Evolutionary conservation across 164 flowering plant genomes (phyloP).

Genomic region (Vitis cinerea): DNA sequence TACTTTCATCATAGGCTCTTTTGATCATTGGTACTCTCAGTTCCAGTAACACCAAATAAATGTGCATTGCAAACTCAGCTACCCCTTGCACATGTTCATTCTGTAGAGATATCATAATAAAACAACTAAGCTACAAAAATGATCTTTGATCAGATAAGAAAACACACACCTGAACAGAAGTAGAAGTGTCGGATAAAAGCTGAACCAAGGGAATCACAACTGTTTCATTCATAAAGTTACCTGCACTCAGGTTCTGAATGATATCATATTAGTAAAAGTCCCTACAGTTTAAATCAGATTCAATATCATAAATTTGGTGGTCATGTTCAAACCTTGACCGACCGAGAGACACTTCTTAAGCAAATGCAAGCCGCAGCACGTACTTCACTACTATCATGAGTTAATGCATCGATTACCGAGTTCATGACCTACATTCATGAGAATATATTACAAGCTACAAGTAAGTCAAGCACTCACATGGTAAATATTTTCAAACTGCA

Average conservation of each 20-base stretch:
- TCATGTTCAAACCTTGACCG: constrained; percentile 66
- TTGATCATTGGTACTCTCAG: no score
- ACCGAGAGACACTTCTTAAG: constrained; percentile 76
- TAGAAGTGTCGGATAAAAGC: constrained; percentile 59
- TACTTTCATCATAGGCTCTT: no score
- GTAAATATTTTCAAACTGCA: constrained; percentile 3
- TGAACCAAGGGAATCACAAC: constrained; percentile 57
- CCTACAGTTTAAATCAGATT: neutral
- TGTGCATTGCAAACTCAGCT: no score
- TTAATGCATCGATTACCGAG: constrained; percentile 51
- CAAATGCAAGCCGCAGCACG: constrained; percentile 85
- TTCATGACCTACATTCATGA: constrained; percentile 51
- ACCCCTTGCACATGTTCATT: no score
- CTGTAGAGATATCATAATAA: neutral
- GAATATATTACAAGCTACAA: constrained; percentile 3
- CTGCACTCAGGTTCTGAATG: constrained; percentile 89
- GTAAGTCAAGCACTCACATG: neutral
- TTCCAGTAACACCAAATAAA: no score
- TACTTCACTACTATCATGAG: constrained; percentile 68
- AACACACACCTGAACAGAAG: constrained; percentile 68
- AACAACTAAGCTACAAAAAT: neutral
- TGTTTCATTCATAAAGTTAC: constrained; percentile 61
- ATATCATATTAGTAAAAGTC: constrained; percentile 24
- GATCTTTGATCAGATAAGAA: neutral
- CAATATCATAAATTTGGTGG: constrained; percentile 4